Base-by-base conservation (phyloP, 2,329 filamentous ascomycete species). In the Colletotrichum sp. region DNA sequence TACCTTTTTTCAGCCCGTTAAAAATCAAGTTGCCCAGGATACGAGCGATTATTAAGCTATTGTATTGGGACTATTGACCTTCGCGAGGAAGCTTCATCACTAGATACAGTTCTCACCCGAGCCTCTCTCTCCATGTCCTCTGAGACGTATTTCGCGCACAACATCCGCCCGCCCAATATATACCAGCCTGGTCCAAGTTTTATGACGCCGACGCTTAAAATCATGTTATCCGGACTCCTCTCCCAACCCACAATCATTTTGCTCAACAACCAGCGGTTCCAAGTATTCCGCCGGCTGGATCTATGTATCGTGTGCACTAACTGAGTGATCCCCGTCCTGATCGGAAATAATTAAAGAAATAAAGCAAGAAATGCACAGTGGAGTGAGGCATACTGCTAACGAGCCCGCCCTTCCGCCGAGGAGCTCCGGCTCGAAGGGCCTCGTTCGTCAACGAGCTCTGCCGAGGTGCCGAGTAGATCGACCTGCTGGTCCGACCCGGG, bases 361-460 rank as follows among this genome's bases (percentile, higher is more conserved):
- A 33, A 54, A 51, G 15, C 29, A 66, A 57, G 24, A 27, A 70
- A 55, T 61, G 38, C 13, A 34, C 62, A 38, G 21, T 47, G 9
- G 27, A 11, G 12, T 54, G 51, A 29, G 69, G n/a, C 7, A 6
- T 29, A 11, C 21, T 18, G 24, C 70, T 69, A 76, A 31, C 29
- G 61, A 27, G 54, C 34, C 31, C 65, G 58, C 21, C 62, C 64
- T 38, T 76, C 64, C 18, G 55, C 34, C 6, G 76, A 76, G 12
- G 76, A 71, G 29, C 54, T 67, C 29, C 69, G 66, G 21, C 71
- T 76, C 31, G 69, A 72, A 21, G 66, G 29, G 8, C 69, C 64
- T 55, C 69, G 65, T 54, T 82, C 87, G 65, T 89, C 85, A 4
- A 92, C 86, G 18, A 92, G 82, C 80, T 92, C 90, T 2, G 90